Percentiles rank a stretch among this genome's conserved stretches.
These are phyloP conservation scores for Fusarium virguliforme DNA, from an alignment of 2,329 filamentous ascomycete genomes.

Conservation along the genomic window DNA sequence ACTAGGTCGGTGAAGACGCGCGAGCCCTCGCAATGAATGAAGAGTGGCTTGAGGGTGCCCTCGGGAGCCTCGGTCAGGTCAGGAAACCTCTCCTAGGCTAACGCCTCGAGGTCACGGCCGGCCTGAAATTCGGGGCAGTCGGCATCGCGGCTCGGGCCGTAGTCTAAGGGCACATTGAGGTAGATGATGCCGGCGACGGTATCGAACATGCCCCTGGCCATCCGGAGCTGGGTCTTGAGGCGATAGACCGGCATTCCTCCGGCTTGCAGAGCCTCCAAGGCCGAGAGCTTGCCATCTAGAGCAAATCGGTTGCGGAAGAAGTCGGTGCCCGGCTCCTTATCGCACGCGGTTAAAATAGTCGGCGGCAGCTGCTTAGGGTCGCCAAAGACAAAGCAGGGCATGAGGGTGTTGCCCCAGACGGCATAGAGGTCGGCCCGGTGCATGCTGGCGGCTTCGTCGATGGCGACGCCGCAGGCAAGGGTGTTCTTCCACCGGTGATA, in stretches of 20 bases:
- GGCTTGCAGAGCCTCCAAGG: not conserved
- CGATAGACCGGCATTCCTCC: conserved; percentile 4
- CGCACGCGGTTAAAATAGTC: conserved; percentile 31
- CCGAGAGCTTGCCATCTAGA: not conserved
- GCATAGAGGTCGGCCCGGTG: conserved; percentile 43
- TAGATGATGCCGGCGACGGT: not conserved
- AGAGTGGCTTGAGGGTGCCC: conserved; percentile 31
- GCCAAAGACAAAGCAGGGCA: conserved; percentile 43
- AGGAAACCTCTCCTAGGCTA: conserved; percentile 13
- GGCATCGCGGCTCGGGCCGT: not conserved
- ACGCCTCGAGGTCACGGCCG: conserved; percentile 59
- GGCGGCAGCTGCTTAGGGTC: conserved; percentile 45
- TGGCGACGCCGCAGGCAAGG: conserved; percentile 22
- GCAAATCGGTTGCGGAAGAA: not conserved
- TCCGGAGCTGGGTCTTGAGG: conserved; percentile 10
- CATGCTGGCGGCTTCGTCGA: conserved; percentile 50
- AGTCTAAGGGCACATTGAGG: not conserved
- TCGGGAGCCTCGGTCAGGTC: not conserved
- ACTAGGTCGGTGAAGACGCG: not conserved
- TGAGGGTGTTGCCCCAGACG: conserved; percentile 46
- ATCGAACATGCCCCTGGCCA: conserved; percentile 15
- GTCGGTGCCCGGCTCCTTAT: too few species aligned
- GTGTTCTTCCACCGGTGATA: not conserved
- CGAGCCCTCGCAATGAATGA: conserved; percentile 41
- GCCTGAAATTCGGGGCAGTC: conserved; percentile 66